A percentile compares a stretch with the other conserved stretches of the same genome.
Conservation (phyloP, 1,139 yeast species). For the Suhomyces atakaporum region DNA sequence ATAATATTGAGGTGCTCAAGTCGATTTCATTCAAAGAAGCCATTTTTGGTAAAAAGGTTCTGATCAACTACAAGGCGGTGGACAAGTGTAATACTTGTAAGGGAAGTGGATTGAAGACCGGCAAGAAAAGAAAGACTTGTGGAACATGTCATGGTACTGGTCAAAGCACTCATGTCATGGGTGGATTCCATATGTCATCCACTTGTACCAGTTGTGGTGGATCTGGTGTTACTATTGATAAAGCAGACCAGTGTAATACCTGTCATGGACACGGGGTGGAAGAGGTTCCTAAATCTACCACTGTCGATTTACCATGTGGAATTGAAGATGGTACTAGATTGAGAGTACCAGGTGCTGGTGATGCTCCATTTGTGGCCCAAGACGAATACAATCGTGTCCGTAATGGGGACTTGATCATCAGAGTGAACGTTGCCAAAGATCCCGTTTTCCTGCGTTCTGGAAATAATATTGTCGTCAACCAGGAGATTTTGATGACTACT, state of each 20-base stretch:
- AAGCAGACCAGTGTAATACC: constrained; percentile 67
- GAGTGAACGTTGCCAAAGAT: constrained; percentile 78
- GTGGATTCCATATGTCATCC: constrained; percentile 96
- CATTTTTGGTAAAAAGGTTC: constrained; percentile 72
- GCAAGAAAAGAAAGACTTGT: constrained; percentile 79
- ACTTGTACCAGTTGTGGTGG: constrained; percentile 91
- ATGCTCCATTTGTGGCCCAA: constrained; percentile 72
- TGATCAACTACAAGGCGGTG: constrained; percentile 70
- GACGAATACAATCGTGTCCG: constrained; percentile 63
- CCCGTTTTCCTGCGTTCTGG: constrained; percentile 67
- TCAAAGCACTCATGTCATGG: constrained; percentile 79
- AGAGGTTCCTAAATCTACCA: constrained; percentile 65
- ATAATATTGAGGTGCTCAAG: constrained; percentile 79
- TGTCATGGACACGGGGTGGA: constrained; percentile 93
- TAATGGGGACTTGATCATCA: constrained; percentile 85
- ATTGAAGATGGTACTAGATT: constrained; percentile 83
- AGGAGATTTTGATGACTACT: constrained; percentile 85
- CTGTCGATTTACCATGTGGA: constrained; percentile 87
- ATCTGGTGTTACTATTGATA: constrained; percentile 74
- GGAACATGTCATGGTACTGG: constrained; percentile 93
- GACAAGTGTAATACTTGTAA: constrained; percentile 78
- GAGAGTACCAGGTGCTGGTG: constrained; percentile 87
- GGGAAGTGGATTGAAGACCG: constrained; percentile 82
- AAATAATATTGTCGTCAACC: constrained; percentile 60
- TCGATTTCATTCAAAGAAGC: constrained; percentile 83